Evolutionary conservation across 2,329 filamentous ascomycete species (phyloP).

Genomic region (Tolypocladium album): DNA sequence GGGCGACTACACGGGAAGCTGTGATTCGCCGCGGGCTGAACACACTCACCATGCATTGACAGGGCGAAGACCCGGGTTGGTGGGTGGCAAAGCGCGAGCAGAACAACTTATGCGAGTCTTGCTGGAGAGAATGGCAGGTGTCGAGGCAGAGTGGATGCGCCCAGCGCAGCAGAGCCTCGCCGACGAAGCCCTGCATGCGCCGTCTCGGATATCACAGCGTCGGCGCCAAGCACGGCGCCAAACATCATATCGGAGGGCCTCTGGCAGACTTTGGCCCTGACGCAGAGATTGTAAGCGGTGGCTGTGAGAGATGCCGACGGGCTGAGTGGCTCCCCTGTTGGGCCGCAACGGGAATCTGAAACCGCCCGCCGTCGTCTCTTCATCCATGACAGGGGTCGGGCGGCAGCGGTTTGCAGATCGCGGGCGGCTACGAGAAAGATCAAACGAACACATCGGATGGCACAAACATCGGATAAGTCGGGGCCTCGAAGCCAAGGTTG

Average conservation of each 20-base stretch:
- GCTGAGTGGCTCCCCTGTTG: not conserved
- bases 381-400: not conserved
- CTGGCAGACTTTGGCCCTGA: not conserved
- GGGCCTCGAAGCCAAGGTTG: not conserved
- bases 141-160: not conserved
- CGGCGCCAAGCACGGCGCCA: not conserved
- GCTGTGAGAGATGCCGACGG: not conserved
- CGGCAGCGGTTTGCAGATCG: not conserved
- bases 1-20: not conserved
- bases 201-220: not conserved
- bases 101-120: not conserved
- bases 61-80: not conserved
- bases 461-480: not conserved
- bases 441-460: not conserved
- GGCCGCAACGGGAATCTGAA: not conserved
- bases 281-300: not conserved
- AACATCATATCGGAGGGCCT: not conserved
- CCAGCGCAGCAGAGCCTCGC: not conserved
- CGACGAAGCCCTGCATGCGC: not conserved
- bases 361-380: not conserved
- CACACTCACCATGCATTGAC: not conserved
- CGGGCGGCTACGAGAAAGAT: not conserved
- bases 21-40: conserved; percentile 6
- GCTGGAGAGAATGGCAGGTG: not conserved
- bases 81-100: not conserved